Percentiles rank a stretch among this genome's conserved stretches.
Evolutionary conservation across 2,329 filamentous ascomycete genomes (phyloP).

Genomic region (Pyrenochaeta sp.): DNA sequence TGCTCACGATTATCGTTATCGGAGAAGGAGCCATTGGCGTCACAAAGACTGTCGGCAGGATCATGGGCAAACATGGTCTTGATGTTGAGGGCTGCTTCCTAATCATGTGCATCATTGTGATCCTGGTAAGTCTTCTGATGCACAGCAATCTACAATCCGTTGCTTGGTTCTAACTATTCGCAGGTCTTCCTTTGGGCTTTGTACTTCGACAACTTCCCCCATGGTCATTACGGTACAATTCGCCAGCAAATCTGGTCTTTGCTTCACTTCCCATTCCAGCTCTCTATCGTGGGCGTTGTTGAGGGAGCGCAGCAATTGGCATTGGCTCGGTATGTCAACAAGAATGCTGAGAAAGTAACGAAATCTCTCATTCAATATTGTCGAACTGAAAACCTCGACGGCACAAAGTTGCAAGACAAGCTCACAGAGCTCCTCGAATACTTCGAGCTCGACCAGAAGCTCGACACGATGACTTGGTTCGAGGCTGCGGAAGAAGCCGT

Average conservation of each 20-base stretch:
- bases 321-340: slow-evolving; percentile 56
- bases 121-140: slow-evolving; percentile 35
- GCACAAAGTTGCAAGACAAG: slow-evolving; percentile 36
- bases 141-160: not conserved
- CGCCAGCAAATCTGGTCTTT: slow-evolving; percentile 68
- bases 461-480: slow-evolving; percentile 34
- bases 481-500: slow-evolving; percentile 18
- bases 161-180: slow-evolving; percentile 1
- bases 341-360: slow-evolving; percentile 53
- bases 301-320: slow-evolving; percentile 69
- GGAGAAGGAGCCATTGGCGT: slow-evolving; percentile 72
- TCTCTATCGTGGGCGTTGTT: slow-evolving; percentile 69
- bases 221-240: slow-evolving; percentile 59
- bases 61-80: slow-evolving; percentile 49
- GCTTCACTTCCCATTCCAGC: slow-evolving; percentile 70
- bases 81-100: slow-evolving; percentile 46
- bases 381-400: slow-evolving; percentile 36
- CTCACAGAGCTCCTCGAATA: slow-evolving; percentile 35
- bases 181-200: slow-evolving; percentile 50
- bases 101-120: slow-evolving; percentile 47
- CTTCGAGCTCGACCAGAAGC: slow-evolving; percentile 42
- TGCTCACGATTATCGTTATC: slow-evolving; percentile 72
- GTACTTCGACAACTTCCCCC: slow-evolving; percentile 66
- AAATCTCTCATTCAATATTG: slow-evolving; percentile 52
- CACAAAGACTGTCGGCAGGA: slow-evolving; percentile 59